A percentile compares a stretch with the other conserved stretches of the same genome.
Conservation (phyloP, 2,329 filamentous ascomycete genomes). For the Macrophomina tecta region DNA sequence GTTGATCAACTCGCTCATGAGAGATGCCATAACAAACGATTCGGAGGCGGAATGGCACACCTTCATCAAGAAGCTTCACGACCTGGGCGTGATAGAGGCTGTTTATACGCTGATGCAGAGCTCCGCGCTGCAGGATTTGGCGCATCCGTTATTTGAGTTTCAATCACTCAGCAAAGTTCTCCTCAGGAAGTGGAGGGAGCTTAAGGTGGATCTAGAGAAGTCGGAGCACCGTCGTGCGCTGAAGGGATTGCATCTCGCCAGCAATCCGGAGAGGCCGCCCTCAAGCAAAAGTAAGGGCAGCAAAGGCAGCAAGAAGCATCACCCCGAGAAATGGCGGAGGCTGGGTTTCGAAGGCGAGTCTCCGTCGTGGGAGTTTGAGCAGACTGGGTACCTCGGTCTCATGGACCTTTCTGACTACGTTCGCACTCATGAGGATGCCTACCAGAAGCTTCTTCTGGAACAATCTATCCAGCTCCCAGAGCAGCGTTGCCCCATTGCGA, state of each 20-base stretch:
- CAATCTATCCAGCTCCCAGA: slow-evolving; percentile 75
- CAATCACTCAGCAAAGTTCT: slow-evolving; percentile 89
- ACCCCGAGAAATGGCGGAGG: slow-evolving; percentile 90
- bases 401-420: slow-evolving; percentile 98
- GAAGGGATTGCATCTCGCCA: slow-evolving; percentile 83
- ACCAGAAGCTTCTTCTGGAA: slow-evolving; percentile 89
- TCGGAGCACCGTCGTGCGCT: slow-evolving; percentile 87
- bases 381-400: slow-evolving; percentile 88
- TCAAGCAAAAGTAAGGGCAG: slow-evolving; percentile 39
- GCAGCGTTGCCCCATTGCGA: slow-evolving; percentile 84
- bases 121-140: slow-evolving; percentile 86
- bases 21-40: slow-evolving; percentile 84
- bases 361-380: slow-evolving; percentile 83
- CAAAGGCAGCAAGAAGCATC: slow-evolving; percentile 68
- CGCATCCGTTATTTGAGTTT: slow-evolving; percentile 89
- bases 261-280: slow-evolving; percentile 67
- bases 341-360: slow-evolving; percentile 91
- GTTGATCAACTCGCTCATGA: slow-evolving; percentile 92
- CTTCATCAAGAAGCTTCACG: slow-evolving; percentile 91
- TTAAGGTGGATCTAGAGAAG: slow-evolving; percentile 82
- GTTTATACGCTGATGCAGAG: slow-evolving; percentile 94
- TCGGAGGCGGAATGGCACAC: slow-evolving; percentile 87
- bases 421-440: slow-evolving; percentile 86
- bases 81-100: slow-evolving; percentile 88
- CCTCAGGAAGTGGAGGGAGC: slow-evolving; percentile 84